Percentiles rank a stretch among this genome's conserved stretches.
These are phyloP conservation scores for Larix kaempferi DNA, from an alignment of 75 land plant genomes.

Conservation along the genomic window DNA sequence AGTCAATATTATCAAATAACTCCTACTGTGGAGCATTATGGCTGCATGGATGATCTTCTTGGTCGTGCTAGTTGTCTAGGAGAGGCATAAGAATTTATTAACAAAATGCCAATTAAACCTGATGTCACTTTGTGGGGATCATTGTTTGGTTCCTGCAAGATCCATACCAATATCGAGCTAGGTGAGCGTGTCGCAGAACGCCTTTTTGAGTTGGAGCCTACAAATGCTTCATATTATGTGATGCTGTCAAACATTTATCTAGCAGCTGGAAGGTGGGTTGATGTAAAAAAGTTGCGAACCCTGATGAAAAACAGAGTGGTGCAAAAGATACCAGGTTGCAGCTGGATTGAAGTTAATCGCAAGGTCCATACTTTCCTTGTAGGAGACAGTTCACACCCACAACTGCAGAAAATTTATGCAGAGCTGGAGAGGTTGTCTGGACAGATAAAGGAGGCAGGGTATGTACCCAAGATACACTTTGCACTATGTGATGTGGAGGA, in stretches of 20 bases:
- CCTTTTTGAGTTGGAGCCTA: conserved; percentile 46
- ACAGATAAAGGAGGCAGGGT: conserved; percentile 18
- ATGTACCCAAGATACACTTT: background rate
- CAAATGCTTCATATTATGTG: conserved; percentile 29
- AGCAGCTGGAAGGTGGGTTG: too few species aligned
- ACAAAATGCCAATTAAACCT: conserved; percentile 44
- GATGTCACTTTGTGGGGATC: conserved; percentile 53
- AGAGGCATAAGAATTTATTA: conserved; percentile 37
- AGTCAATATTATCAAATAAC: conserved; percentile 18
- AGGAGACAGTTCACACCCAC: conserved; percentile 37
- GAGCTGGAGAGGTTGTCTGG: conserved; percentile 15
- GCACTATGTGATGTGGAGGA: background rate
- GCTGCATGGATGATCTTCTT: conserved; percentile 48
- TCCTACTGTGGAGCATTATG: conserved; percentile 43
- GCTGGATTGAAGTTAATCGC: too few species aligned
- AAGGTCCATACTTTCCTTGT: conserved; percentile 10
- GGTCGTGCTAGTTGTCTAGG: conserved; percentile 39
- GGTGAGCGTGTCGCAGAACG: conserved; percentile 41
- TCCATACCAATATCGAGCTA: conserved; percentile 36
- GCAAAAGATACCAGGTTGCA: too few species aligned
- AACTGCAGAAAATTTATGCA: conserved; percentile 9
- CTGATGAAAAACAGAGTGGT: too few species aligned
- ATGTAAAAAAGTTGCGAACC: too few species aligned
- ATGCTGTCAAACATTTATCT: too few species aligned
- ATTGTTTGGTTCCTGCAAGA: conserved; percentile 49